phyloP scores from a whole-genome alignment of 1,139 yeast species.

The Blastobotrys persicus region DNA sequence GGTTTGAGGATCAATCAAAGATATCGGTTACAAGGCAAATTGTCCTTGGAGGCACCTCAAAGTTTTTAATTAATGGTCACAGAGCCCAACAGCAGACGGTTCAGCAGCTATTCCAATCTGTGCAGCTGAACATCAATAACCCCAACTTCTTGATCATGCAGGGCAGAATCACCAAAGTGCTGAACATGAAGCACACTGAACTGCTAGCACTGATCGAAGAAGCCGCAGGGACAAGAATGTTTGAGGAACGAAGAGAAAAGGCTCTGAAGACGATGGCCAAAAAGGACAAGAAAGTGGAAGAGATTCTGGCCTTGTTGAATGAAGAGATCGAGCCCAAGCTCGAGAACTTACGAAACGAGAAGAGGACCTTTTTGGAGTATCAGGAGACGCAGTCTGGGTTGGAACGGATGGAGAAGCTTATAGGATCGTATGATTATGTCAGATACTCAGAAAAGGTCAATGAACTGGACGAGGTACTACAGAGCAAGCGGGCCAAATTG shows the following conservation, averaged over 20 bases:
- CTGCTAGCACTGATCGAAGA: slow-evolving; percentile 90
- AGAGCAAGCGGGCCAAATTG: slow-evolving; percentile 42
- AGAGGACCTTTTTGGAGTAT: slow-evolving; percentile 76
- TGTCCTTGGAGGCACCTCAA: slow-evolving; percentile 86
- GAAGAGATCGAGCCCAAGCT: slow-evolving; percentile 95
- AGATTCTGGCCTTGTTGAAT: slow-evolving; percentile 65
- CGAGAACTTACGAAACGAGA: slow-evolving; percentile 75
- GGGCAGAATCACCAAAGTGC: slow-evolving; percentile 94
- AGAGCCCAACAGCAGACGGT: slow-evolving; percentile 96
- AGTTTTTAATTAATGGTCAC: slow-evolving; percentile 92
- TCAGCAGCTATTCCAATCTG: slow-evolving; percentile 84
- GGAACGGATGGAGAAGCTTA: slow-evolving; percentile 70
- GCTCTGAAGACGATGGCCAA: slow-evolving; percentile 90
- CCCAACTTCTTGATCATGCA: slow-evolving; percentile 98
- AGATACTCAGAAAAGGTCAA: slow-evolving; percentile 38
- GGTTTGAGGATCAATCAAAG: slow-evolving; percentile 74
- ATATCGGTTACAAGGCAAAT: slow-evolving; percentile 92
- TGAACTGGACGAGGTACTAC: slow-evolving; percentile 31
- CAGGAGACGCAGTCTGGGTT: slow-evolving; percentile 81
- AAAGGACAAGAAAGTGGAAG: slow-evolving; percentile 79
- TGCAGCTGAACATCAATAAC: slow-evolving; percentile 91
- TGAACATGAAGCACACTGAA: slow-evolving; percentile 93
- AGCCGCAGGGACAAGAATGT: slow-evolving; percentile 97
- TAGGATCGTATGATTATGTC: slow-evolving; percentile 73
- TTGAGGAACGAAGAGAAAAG: slow-evolving; percentile 88